Base-by-base conservation (phyloP, 1,139 yeast genomes). In the Zygotorulaspora mrakii region DNA sequence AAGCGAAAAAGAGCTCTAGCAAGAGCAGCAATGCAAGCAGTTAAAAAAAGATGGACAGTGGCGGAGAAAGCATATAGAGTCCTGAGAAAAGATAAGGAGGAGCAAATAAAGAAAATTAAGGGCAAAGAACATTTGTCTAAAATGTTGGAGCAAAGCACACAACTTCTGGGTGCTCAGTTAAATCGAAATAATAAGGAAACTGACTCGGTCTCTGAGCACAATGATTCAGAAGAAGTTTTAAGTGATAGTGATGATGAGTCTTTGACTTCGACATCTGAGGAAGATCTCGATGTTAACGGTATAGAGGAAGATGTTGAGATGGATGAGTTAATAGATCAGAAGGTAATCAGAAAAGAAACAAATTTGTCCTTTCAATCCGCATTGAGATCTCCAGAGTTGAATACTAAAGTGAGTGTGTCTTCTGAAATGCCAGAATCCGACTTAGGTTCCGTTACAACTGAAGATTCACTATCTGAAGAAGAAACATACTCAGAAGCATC, bases 131-230 rank as follows among this genome's bases (percentile, higher is more conserved):
- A 89, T 58, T 71, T 91, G 47, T 81, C 88, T 47, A 83, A 86
- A 59, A 89, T 91, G 74, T 68, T 91, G 47, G 95, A 89, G 53
- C 94, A 89, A 54, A 87, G 96, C 20, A 87, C 96, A 0, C 91
- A 85, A 57, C 72, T 91, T 34, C 69, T 91, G 26, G 96, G 88
- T 49, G 94, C 95, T 0, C 95, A 91, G 49, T 65, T 84, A 39
- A 73, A 75, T 30, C 50, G 50, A 31, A 28, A 31, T 33, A 26
- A 33, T 16, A 40, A 40, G 46, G 40, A 40, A 24, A 32, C 13
- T 12, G 17, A 27, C 10, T 23, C 29, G 32, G 55, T 52, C 21
- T 50, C 47, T 9, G 55, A 46, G 14, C 40, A 36, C 4, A 52
- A 13, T 10, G 31, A 28, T n/a, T 14, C 31, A 16, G 31, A 28